Evolutionary conservation across 352 stramenopile species (phyloP).

Genomic region (Phytophthora hybrid): DNA sequence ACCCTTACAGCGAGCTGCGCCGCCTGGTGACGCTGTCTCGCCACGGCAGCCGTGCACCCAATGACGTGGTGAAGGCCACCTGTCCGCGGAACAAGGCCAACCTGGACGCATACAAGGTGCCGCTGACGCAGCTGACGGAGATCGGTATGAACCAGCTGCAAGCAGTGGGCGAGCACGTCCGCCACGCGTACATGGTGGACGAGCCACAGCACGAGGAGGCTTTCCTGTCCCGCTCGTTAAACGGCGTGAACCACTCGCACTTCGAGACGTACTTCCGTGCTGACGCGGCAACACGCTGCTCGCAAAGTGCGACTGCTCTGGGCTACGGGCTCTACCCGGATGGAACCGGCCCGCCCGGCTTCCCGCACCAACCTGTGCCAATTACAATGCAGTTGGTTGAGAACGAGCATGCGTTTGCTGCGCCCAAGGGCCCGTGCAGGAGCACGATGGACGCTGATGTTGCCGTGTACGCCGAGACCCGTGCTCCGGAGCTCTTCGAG

Average conservation of each 20-base stretch:
- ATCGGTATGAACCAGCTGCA: conserved; percentile 84
- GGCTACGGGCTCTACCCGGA: conserved; percentile 86
- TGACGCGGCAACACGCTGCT: conserved; percentile 81
- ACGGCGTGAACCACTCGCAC: conserved; percentile 75
- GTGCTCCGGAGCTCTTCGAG: conserved; percentile 64
- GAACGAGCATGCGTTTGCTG: conserved; percentile 89
- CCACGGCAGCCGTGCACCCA: conserved; percentile 83
- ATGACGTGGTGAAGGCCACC: conserved; percentile 60
- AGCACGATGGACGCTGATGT: conserved; percentile 61
- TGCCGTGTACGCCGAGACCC: conserved; percentile 60
- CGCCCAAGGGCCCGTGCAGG: conserved; percentile 79
- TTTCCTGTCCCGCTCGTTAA: conserved; percentile 77
- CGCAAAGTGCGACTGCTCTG: conserved; percentile 77
- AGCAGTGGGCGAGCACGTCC: conserved; percentile 72
- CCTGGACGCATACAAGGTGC: conserved; percentile 80
- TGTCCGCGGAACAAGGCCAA: conserved; percentile 80
- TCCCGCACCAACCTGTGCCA: conserved; percentile 75
- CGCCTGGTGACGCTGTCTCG: conserved; percentile 81
- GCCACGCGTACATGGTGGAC: conserved; percentile 69
- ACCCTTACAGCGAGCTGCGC: conserved; percentile 63
- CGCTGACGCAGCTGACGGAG: conserved; percentile 84
- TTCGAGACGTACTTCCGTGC: conserved; percentile 90
- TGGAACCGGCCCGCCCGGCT: conserved; percentile 72
- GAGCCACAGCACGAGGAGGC: conserved; percentile 47
- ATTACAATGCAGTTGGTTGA: conserved; percentile 87